Evolutionary conservation across 2,329 filamentous ascomycete genomes (phyloP), one percentile per base, ranked within the genome.

Genomic region (Phymatotrichopsis omnivora): DNA sequence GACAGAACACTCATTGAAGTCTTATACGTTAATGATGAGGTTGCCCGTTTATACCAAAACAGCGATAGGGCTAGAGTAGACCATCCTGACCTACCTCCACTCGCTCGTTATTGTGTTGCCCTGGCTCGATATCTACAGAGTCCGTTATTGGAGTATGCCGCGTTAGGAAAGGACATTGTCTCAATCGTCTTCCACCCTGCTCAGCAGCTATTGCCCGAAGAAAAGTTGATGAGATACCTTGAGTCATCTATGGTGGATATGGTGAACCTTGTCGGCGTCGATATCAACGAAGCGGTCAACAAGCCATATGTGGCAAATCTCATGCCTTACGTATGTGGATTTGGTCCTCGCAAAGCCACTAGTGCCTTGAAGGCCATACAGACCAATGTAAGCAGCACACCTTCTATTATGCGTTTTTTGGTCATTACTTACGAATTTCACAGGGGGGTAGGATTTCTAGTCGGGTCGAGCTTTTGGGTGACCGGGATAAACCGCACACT

Each of bases 191-290:
- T 95, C 64, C 86, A 95, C 57, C 77, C 84, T 3, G 87, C 86
- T 58, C 91, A 98, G 62, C 82, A 87, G 51, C 74, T 95, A 23
- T 72, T 98, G 11, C 82, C 87, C 0, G 76, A 86, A 50, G 89
- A 96, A 28, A 87, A 93, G 67, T 72, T 98, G 29, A 68, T 80
- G 52, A 86, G 84, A 62, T 78, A 85, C 49, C 73, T 98, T 12
- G 91, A 98, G 60, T 93, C 84, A n/a, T 85, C 89, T 33, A 84
- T 98, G 77, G 89, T 98, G 8, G 91, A 98, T 62, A 94, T 94
- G 74, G 91, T 98, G 57, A 98, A 98, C 62, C 76, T 98, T 32
- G 86, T 87, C 34, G 91, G 91, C 60, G 85, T 98, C 28, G 85
- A 96, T 58, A 82, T 98, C 60, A 94, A 95, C 58, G 87, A 95